phyloP scores from a whole-genome alignment of 2,329 filamentous ascomycete genomes.

The Cladosporium phlei region DNA sequence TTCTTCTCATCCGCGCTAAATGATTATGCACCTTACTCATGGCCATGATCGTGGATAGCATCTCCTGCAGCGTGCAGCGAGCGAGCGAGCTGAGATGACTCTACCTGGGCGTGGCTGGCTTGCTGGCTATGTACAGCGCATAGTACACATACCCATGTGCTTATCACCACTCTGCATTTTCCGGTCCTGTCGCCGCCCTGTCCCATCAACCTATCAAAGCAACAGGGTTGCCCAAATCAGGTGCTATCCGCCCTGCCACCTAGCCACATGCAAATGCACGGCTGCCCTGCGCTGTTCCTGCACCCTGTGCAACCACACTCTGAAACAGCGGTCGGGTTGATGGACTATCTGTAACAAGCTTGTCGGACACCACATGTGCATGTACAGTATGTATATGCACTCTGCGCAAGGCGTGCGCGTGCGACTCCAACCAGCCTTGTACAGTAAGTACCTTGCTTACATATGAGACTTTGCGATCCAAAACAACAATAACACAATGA shows the following conservation, averaged over 20 bases:
- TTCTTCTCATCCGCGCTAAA: no score
- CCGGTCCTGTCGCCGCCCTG: background rate
- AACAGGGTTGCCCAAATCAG: background rate
- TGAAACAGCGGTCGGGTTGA: background rate
- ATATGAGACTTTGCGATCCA: no score
- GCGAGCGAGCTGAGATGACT: no score
- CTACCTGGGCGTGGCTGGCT: background rate
- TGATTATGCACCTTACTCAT: no score
- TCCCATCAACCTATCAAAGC: background rate
- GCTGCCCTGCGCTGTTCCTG: conserved; percentile 9
- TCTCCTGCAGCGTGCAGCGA: no score
- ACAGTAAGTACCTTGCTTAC: no score
- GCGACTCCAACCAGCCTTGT: conserved; percentile 3
- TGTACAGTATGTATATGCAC: no score
- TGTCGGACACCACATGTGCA: no score
- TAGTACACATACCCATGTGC: background rate
- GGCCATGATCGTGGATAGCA: no score
- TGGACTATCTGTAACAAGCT: background rate
- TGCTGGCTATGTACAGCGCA: background rate
- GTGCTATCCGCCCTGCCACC: background rate
- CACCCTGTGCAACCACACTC: conserved; percentile 10
- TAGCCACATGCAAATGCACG: background rate
- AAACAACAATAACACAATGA: no score
- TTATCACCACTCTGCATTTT: background rate
- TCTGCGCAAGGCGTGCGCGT: conserved; percentile 1